phyloP scores from a whole-genome alignment of 805 yeast species.

The Nakazawaea wickerhamii region DNA sequence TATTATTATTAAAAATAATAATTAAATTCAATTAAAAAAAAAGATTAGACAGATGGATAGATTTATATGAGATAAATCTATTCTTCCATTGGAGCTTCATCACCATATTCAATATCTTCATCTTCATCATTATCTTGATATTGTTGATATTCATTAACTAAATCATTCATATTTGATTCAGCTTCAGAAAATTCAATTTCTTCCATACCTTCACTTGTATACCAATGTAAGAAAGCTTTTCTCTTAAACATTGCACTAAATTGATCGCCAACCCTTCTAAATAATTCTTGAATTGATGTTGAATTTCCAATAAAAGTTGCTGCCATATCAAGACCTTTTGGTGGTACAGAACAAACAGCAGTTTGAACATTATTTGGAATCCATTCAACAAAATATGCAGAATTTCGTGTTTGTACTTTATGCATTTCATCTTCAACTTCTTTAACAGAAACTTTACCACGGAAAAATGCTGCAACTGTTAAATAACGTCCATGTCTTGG shows the following conservation, averaged over 20 bases:
- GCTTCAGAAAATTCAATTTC: conserved; percentile 93
- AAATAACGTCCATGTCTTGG: conserved; percentile 87
- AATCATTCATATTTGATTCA: conserved; percentile 83
- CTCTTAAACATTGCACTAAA: conserved; percentile 90
- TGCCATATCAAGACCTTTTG: conserved; percentile 78
- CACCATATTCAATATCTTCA: conserved; percentile 65
- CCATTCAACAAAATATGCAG: conserved; percentile 89
- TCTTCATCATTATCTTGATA: conserved; percentile 84
- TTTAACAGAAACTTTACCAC: conserved; percentile 88
- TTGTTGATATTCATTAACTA: conserved; percentile 87
- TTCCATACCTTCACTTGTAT: conserved; percentile 94
- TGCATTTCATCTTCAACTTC: conserved; percentile 94
- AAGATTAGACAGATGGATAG: neutral
- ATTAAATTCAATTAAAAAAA: neutral
- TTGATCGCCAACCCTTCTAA: conserved; percentile 84
- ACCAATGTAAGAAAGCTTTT: conserved; percentile 96
- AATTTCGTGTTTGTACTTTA: conserved; percentile 75
- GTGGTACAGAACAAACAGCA: conserved; percentile 88
- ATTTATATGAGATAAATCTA: no score
- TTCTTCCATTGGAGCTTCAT: conserved; percentile 59
- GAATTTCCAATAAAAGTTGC: conserved; percentile 94
- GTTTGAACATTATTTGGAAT: conserved; percentile 94
- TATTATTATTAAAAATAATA: no score
- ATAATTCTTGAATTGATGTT: conserved; percentile 86
- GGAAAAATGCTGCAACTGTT: conserved; percentile 90